These are phyloP conservation scores for Talinum fruticosum DNA, from an alignment of 148 eudicot species.

Conservation along the genomic window DNA sequence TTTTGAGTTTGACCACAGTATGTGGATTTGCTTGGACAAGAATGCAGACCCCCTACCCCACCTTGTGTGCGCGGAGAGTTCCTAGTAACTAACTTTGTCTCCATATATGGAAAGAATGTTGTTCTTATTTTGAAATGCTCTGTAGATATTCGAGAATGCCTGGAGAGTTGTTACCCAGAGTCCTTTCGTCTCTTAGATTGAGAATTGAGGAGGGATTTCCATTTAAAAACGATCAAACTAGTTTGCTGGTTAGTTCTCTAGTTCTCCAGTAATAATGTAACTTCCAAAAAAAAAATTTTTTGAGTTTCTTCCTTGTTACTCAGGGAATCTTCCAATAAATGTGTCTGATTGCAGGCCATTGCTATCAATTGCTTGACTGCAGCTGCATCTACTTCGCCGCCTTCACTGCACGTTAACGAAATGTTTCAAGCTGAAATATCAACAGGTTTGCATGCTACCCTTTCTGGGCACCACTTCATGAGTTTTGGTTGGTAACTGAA, in stretches of 20 bases:
- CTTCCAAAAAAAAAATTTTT: neutral
- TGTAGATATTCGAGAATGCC: constrained; percentile 92
- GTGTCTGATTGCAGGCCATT: constrained; percentile 44
- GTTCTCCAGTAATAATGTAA: neutral
- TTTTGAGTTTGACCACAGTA: neutral
- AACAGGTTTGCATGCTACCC: constrained; percentile 47
- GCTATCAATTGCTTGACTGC: constrained; percentile 73
- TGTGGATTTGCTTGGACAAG: neutral
- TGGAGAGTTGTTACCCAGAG: constrained; percentile 58
- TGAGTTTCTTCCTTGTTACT: neutral
- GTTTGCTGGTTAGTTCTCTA: constrained; percentile 63
- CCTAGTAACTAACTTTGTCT: constrained; percentile 1
- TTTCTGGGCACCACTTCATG: neutral
- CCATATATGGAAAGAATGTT: neutral
- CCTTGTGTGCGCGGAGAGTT: neutral
- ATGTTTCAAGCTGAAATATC: constrained; percentile 68
- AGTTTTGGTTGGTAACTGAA: neutral
- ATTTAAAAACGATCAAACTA: constrained; percentile 58
- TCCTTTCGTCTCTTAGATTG: constrained; percentile 60
- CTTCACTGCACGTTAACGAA: constrained; percentile 57
- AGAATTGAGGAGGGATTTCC: constrained; percentile 69
- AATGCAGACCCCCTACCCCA: neutral
- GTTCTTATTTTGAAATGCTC: constrained; percentile 9
- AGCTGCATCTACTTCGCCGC: constrained; percentile 75
- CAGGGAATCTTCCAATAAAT: neutral